phyloP scores from a whole-genome alignment of 164 flowering plant species.

The Vitis rotundifolia region DNA sequence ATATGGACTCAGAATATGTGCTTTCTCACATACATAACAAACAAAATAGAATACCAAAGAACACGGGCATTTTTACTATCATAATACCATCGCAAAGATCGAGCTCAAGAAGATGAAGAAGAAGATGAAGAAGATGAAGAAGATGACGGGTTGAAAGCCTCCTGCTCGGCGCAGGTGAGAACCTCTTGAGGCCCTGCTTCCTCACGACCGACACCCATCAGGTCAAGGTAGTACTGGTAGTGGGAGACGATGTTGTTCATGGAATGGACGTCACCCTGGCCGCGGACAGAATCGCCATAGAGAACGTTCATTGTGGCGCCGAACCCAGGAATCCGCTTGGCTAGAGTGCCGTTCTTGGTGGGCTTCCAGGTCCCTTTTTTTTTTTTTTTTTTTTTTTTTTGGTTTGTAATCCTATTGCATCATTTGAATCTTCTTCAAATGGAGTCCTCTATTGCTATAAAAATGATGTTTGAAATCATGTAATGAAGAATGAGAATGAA shows the following conservation, averaged over 20 bases:
- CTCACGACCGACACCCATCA: constrained; percentile 75
- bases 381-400: too few relatives aligned
- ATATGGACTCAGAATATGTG: too few relatives aligned
- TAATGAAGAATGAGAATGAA: too few relatives aligned
- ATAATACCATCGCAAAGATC: too few relatives aligned
- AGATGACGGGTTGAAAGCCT: constrained; percentile 59
- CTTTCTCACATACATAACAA: too few relatives aligned
- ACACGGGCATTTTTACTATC: too few relatives aligned
- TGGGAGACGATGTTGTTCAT: constrained; percentile 81
- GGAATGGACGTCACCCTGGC: constrained; percentile 64
- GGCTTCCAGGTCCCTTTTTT: constrained; percentile 75
- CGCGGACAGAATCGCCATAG: constrained; percentile 67
- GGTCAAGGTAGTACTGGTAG: constrained; percentile 72
- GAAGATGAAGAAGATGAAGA: constrained; percentile 38
- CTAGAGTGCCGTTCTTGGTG: constrained; percentile 77
- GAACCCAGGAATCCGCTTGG: constrained; percentile 73
- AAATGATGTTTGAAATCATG: too few relatives aligned
- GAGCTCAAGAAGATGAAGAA: constrained; percentile 27
- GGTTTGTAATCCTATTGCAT: too few relatives aligned
- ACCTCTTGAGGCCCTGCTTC: constrained; percentile 62
- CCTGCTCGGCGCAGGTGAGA: constrained; percentile 70
- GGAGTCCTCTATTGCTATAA: too few relatives aligned
- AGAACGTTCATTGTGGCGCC: constrained; percentile 89
- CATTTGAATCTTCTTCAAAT: too few relatives aligned
- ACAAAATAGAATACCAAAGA: too few relatives aligned